Evolutionary conservation across 2,329 filamentous ascomycete species (phyloP), one percentile per base, ranked within the genome.

Genomic region (Aureobasidium namibiae): DNA sequence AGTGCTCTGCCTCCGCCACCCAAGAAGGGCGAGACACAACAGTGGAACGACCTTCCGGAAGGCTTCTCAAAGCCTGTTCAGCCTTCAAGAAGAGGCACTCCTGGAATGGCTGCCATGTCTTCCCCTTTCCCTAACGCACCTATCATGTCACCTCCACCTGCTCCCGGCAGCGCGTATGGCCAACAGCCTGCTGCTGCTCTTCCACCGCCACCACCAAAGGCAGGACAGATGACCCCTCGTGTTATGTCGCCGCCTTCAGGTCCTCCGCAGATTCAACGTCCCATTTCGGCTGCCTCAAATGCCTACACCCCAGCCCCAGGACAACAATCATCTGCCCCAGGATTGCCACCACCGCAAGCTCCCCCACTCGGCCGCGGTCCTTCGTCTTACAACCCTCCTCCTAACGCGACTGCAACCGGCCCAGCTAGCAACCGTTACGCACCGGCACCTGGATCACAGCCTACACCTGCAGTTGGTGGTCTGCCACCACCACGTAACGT

Each of bases 31-130:
- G 87, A 88, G 63, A 86, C 86, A 63, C 83, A 86, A 29, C 88
- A 89, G 66, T 99, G 94, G 94, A 99, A 99, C 66, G 94, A 99
- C 72, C 87, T 95, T 54, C 94, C 94, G 1, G 82, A 96, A 67
- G 88, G 76, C 59, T 85, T 97, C 65, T 71, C 76, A 46, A 90
- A 92, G 76, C 77, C 82, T 58, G 80, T 87, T n/a, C 61, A 67
- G 4, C 81, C 83, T 14, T 81, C 86, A 23, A 85, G 92, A 65
- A 84, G 87, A 69, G 80, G 80, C 46, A 96, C 92, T 1, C 90
- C 92, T 2, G 84, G 80, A 59, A 69, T 75, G 44, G 82, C 84
- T 54, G 78, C 87, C 3, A 84, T 91, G 53, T 83, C 80, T n/a
- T 84, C 88, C 18, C 89, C 90, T 9, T 95, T 94, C 77, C 81